phyloP scores from a whole-genome alignment of 768 basidiomycete genomes.

The Agaricus sinodeliciosus region DNA sequence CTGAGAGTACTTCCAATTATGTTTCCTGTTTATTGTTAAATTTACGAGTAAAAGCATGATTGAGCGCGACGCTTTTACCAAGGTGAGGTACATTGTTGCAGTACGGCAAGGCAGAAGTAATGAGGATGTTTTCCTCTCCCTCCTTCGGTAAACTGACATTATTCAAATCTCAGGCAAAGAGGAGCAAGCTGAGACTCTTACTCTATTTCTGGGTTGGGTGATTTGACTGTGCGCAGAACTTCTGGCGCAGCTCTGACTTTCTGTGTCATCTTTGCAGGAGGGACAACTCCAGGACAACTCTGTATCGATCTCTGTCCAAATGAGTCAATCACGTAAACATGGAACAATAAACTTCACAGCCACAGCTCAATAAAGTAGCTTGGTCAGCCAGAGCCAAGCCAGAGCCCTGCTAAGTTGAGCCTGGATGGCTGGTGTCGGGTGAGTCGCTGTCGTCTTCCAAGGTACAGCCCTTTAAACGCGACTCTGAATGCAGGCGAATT shows the following conservation, averaged over 20 bases:
- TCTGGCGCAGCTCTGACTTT: slow-evolving; percentile 46
- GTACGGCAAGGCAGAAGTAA: slow-evolving; percentile 94
- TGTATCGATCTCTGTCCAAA: too few relatives aligned
- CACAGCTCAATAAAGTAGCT: too few relatives aligned
- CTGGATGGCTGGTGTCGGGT: slow-evolving; percentile 17
- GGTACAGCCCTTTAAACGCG: background rate
- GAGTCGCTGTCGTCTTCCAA: background rate
- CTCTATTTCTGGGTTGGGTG: slow-evolving; percentile 47
- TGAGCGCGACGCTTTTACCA: slow-evolving; percentile 39
- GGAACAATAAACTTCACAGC: too few relatives aligned
- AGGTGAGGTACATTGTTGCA: slow-evolving; percentile 98
- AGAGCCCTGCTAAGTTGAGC: too few relatives aligned
- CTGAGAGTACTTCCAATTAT: slow-evolving; percentile 95
- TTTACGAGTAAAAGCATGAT: background rate
- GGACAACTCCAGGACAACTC: background rate
- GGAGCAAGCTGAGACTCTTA: too few relatives aligned
- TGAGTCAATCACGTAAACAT: background rate
- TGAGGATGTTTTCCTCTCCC: slow-evolving; percentile 82
- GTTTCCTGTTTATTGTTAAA: slow-evolving; percentile 45
- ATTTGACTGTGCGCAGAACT: slow-evolving; percentile 42
- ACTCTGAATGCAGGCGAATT: background rate
- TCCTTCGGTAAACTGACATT: slow-evolving; percentile 56
- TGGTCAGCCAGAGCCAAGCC: too few relatives aligned
- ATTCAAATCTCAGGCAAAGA: background rate
- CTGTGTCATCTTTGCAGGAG: slow-evolving; percentile 38